A percentile compares a stretch with the other conserved stretches of the same genome.
Evolutionary conservation across 2,329 filamentous ascomycete genomes (phyloP).

Genomic region (Fusarium devonianum): DNA sequence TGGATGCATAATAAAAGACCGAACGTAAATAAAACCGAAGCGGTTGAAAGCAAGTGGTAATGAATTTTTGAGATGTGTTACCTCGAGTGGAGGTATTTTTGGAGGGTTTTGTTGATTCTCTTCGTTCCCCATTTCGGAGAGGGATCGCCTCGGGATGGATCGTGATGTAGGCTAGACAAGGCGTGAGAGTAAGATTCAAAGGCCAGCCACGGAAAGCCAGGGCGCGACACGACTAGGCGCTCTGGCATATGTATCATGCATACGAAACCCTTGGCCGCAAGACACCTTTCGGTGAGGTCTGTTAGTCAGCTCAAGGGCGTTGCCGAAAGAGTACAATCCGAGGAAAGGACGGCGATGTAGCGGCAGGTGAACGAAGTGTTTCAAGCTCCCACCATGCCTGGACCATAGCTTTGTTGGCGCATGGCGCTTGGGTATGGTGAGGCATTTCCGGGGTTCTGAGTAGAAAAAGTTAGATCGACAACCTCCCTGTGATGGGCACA

Average conservation of each 20-base stretch:
- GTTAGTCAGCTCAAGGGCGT: constrained; percentile 10
- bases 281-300: constrained; percentile 22
- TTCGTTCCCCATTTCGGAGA: constrained; percentile 16
- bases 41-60: constrained; percentile 28
- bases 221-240: constrained; percentile 11
- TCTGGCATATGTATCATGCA: constrained; percentile 17
- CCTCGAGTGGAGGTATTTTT: constrained; percentile 20
- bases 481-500: constrained; percentile 10
- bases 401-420: constrained; percentile 63
- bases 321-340: neutral
- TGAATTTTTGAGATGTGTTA: constrained; percentile 30
- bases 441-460: constrained; percentile 56
- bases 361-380: neutral
- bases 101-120: constrained; percentile 7
- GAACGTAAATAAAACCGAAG: constrained; percentile 29
- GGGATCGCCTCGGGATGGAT: constrained; percentile 37
- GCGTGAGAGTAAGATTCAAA: no score
- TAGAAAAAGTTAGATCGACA: constrained; percentile 51
- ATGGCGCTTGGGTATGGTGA: constrained; percentile 53
- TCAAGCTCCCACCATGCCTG: constrained; percentile 66
- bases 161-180: constrained; percentile 44
- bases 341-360: constrained; percentile 6
- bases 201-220: constrained; percentile 21
- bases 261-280: constrained; percentile 10
- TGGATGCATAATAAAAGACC: constrained; percentile 32